Evolutionary conservation across 2,329 filamentous ascomycete species (phyloP), one percentile per base, ranked within the genome.

Genomic region (Lachnellula hyalina): DNA sequence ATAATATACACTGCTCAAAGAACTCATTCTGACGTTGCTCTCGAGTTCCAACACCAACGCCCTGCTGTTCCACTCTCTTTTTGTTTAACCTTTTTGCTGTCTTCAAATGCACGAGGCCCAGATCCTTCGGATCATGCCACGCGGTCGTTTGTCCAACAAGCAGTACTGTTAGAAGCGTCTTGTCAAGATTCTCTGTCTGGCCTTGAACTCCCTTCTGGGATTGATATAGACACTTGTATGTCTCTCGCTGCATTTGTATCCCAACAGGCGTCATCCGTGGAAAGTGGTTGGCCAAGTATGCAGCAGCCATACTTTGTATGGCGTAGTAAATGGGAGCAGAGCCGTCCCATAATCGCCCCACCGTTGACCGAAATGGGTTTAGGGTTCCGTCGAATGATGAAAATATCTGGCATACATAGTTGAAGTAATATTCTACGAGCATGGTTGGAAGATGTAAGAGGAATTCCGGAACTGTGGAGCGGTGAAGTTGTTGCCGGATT

Each of bases 231-330:
- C 51, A 64, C 53, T 56, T 58, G 17, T 62, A 67, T 15, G 65
- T 61, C 35, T 67, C 65, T 51, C 72, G 72, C 56, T 78, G 80
- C 70, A 78, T 76, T 60, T 75, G 77, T 25, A 73, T 68, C 5
- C 76, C 80, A 25, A 76, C 73, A 8, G 70, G 72, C 23, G 71
- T 75, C 72, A 79, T 82, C 50, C 75, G 74, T 4, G 75, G 80
- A 53, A 81, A 81, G 52, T 81, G 73, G 63, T 83, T 81, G 0
- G 81, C 77, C 0, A 85, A 70, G 19, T 81, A 82, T 3, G 81
- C 82, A 8, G 82, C 81, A 1, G 82, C 80, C 82, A 85, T 85
- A 59, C 82, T 84, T 61, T 84, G 81, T 46, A 84, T 81, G 2
- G 80, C 80, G 47, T 79, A 81, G 62, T 79, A 82, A 49, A 84